A percentile compares a stretch with the other conserved stretches of the same genome.
Conservation (phyloP, 306 rosid species). For the Fagus crenata region DNA sequence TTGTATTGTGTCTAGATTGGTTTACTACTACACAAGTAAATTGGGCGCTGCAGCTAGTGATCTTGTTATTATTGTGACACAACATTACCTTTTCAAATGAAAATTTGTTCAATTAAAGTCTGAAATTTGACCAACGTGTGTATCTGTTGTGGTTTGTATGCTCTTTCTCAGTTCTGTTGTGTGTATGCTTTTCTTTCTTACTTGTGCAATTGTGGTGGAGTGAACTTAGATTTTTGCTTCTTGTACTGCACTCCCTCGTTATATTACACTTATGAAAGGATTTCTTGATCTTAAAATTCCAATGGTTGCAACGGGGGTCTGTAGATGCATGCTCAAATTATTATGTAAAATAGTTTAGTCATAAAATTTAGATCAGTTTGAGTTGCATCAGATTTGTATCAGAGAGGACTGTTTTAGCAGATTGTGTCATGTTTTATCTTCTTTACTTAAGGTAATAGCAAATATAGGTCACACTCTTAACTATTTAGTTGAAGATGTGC, state of each 20-base stretch:
- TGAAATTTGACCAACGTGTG: not conserved
- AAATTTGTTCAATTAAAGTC: not conserved
- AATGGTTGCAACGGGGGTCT: not conserved
- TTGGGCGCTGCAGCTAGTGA: not conserved
- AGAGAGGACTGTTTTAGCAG: not conserved
- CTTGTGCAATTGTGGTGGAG: not conserved
- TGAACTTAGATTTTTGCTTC: not conserved
- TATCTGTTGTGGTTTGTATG: not conserved
- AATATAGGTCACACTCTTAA: slow-evolving; percentile 7
- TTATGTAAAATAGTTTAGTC: not conserved
- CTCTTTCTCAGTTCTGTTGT: not conserved
- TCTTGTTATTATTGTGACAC: not conserved
- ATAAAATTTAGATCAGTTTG: not conserved
- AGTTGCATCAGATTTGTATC: not conserved
- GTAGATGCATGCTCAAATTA: not conserved
- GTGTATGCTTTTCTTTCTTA: not conserved
- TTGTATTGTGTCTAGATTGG: not conserved
- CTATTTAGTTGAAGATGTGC: slow-evolving; percentile 6
- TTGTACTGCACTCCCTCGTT: not conserved
- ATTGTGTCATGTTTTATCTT: not conserved
- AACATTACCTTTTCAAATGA: not conserved
- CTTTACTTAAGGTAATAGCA: not conserved
- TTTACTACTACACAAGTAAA: not conserved
- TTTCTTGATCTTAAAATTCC: not conserved
- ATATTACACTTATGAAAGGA: not conserved